Evolutionary conservation across 1,139 yeast species (phyloP).

Genomic region (Debaryomyces nepalensis): DNA sequence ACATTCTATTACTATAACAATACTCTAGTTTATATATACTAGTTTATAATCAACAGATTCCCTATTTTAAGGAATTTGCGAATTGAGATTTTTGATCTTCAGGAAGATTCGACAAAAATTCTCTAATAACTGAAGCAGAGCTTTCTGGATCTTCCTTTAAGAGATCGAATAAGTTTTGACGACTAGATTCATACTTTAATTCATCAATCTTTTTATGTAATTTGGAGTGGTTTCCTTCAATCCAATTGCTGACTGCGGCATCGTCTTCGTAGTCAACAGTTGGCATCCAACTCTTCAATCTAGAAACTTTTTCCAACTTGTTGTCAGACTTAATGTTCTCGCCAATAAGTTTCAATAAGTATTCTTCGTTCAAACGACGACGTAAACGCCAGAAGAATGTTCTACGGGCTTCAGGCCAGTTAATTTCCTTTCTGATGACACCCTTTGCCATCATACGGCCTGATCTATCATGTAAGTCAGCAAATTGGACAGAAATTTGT

Average conservation of each 20-base stretch:
- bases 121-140: conserved; percentile 62
- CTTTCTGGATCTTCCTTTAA: conserved; percentile 60
- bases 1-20: conserved; percentile 5
- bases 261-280: conserved; percentile 75
- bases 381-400: conserved; percentile 99
- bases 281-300: conserved; percentile 88
- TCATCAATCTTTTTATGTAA: conserved; percentile 66
- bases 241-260: conserved; percentile 80
- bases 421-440: conserved; percentile 79
- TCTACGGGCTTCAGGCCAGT: conserved; percentile 89
- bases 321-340: conserved; percentile 64
- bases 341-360: conserved; percentile 74
- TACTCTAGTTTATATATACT: conserved; percentile 10
- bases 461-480: conserved; percentile 95
- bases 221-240: conserved; percentile 73
- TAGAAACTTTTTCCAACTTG: conserved; percentile 81
- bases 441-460: conserved; percentile 98
- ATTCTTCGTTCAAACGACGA: conserved; percentile 93
- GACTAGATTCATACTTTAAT: conserved; percentile 66
- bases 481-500: conserved; percentile 93
- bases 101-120: conserved; percentile 61
- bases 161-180: conserved; percentile 62
- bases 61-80: conserved; percentile 34
- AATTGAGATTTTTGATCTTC: conserved; percentile 63
- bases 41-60: conserved; percentile 5